A percentile compares a stretch with the other conserved stretches of the same genome.
These are phyloP conservation scores for Fusarium pseudonygamai DNA, from an alignment of 2,329 filamentous ascomycete genomes.

Conservation along the genomic window DNA sequence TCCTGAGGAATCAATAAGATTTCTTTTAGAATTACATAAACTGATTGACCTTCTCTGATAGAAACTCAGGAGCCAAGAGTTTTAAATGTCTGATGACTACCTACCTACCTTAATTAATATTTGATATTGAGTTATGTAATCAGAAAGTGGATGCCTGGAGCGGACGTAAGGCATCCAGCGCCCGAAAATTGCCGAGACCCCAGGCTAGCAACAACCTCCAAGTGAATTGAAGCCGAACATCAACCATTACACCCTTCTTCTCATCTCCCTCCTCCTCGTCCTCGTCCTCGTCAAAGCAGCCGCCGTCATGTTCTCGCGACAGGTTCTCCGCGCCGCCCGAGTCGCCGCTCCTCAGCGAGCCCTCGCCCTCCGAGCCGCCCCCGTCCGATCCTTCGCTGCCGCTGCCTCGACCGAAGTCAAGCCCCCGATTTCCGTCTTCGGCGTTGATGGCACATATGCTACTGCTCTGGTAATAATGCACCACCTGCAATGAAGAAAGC, in stretches of 20 bases:
- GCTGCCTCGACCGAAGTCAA: constrained; percentile 73
- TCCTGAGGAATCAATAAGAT: background rate
- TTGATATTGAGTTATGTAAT: constrained; percentile 42
- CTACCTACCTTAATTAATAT: background rate
- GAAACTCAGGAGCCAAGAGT: background rate
- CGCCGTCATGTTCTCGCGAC: constrained; percentile 67
- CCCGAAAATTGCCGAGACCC: constrained; percentile 55
- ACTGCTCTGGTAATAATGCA: constrained; percentile 93
- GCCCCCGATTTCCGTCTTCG: constrained; percentile 91
- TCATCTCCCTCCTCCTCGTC: constrained; percentile 12
- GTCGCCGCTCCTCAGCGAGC: constrained; percentile 70
- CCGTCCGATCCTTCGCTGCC: constrained; percentile 83
- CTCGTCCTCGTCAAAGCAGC: constrained; percentile 15
- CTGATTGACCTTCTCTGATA: background rate
- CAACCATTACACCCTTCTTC: constrained; percentile 27
- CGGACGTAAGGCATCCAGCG: constrained; percentile 51
- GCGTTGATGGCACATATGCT: constrained; percentile 97
- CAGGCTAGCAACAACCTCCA: constrained; percentile 47
- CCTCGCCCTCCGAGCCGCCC: constrained; percentile 53
- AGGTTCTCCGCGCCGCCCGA: constrained; percentile 65
- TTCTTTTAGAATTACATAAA: background rate
- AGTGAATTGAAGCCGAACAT: constrained; percentile 42
- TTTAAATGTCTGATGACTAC: background rate
- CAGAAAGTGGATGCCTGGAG: constrained; percentile 51
- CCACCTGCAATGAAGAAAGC: constrained; percentile 3